Conservation (phyloP, 352 stramenopile genomes). For the Globisporangium uncinulatum region DNA sequence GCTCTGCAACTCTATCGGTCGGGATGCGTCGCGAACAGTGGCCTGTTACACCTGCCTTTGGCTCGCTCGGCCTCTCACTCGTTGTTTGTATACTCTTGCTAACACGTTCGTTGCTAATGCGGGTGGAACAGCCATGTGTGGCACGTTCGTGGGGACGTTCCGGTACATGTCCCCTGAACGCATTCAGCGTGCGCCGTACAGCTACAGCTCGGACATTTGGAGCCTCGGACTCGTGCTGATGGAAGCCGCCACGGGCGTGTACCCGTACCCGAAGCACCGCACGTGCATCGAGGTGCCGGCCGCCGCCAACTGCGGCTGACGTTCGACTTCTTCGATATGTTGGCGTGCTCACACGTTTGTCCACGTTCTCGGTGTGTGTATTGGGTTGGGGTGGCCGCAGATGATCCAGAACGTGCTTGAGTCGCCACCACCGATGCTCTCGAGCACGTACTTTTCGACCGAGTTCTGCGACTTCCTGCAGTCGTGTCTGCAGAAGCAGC, state of each 20-base stretch:
- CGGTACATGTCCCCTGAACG: conserved; percentile 93
- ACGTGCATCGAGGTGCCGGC: conserved; percentile 60
- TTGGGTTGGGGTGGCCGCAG: neutral
- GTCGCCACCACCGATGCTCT: conserved; percentile 59
- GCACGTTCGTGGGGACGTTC: conserved; percentile 93
- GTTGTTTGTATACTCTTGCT: neutral
- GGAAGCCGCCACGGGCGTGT: conserved; percentile 86
- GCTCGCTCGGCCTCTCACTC: neutral
- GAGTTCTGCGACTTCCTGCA: conserved; percentile 73
- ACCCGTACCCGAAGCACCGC: conserved; percentile 82
- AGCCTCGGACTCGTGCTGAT: conserved; percentile 90
- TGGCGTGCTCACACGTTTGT: neutral
- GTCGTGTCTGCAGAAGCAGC: conserved; percentile 61
- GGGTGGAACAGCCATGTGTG: conserved; percentile 71
- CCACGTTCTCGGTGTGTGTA: neutral
- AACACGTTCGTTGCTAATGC: neutral
- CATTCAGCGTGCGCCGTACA: conserved; percentile 85
- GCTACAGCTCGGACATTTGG: conserved; percentile 91
- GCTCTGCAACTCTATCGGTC: conserved; percentile 81
- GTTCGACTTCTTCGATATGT: neutral
- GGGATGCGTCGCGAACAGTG: neutral
- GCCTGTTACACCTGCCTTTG: neutral
- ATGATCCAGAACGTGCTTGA: conserved; percentile 80
- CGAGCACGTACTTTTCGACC: conserved; percentile 54
- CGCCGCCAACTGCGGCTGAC: neutral